Evolutionary conservation across 2,329 filamentous ascomycete genomes (phyloP), one percentile per base, ranked within the genome.

Genomic region (Cladophialophora exuberans): DNA sequence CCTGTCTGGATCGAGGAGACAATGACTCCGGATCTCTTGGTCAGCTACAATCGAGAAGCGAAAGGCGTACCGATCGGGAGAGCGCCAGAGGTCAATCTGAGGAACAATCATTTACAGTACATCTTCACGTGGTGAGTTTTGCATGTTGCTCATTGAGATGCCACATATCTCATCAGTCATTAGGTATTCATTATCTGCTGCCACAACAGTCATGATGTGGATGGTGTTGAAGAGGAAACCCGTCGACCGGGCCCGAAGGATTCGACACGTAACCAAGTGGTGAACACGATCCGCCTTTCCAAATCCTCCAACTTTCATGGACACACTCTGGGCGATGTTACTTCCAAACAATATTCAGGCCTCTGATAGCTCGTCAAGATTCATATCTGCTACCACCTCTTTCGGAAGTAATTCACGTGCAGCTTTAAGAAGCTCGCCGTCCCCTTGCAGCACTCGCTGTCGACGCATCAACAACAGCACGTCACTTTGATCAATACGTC

Each of bases 91-190:
- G 92, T 99, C 57, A 96, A 95, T 70, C 77, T 99, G 68, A 84
- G 90, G 70, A 99, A 99, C 71, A 97, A 96, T 74, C 94, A 99
- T 73, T 86, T 90, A 61, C 94, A 97, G 78, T 99, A 99, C 73
- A 99, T 99, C 64, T 94, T 97, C 72, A 99, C 94, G 63, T 99
- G 94, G 94, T 97, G 83, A 68, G 85, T 74, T 26, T 31, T 38
- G 20, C 44, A 35, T 30, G 17, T 54, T 30, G 47, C 15, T 25
- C 43, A 36, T 43, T 41, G 54, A 43, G 43, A 52, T 52, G 42
- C 42, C 52, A 43, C 50, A 54, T 62, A 31, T 26, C 57, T 64
- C 54, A 63, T 72, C 28, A 71, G 58, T 56, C 50, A 62, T 53
- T 22, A 96, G 91, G 91, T 97, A 95, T 69, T 89, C 88, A 60